phyloP scores from a whole-genome alignment of 192 early-diverging fungal genomes.

The Pilaira anomala region DNA sequence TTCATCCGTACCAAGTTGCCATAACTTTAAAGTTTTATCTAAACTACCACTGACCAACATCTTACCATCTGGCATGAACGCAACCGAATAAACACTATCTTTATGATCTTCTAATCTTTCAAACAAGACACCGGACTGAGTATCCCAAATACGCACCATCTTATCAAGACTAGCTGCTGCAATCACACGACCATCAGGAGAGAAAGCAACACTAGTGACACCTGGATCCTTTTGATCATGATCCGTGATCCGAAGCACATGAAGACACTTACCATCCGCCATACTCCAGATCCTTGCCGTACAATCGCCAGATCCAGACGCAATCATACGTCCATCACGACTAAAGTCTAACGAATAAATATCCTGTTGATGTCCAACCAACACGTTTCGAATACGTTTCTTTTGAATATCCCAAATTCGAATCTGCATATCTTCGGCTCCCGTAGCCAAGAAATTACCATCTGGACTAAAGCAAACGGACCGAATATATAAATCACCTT shows the following conservation, averaged over 20 bases:
- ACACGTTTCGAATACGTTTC: conserved; percentile 59
- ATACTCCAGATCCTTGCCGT: conserved; percentile 90
- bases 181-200: conserved; percentile 85
- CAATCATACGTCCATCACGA: conserved; percentile 82
- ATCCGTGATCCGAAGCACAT: conserved; percentile 76
- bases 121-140: conserved; percentile 67
- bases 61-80: conserved; percentile 91
- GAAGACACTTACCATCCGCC: conserved; percentile 67
- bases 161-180: conserved; percentile 92
- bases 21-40: conserved; percentile 89
- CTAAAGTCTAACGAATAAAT: conserved; percentile 97
- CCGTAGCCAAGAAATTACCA: conserved; percentile 85
- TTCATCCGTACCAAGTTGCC: conserved; percentile 69
- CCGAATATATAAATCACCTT: conserved; percentile 91
- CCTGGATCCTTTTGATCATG: conserved; percentile 84
- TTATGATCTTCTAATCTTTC: conserved; percentile 95
- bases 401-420: conserved; percentile 75
- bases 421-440: conserved; percentile 94
- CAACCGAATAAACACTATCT: conserved; percentile 95
- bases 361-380: conserved; percentile 92
- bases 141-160: conserved; percentile 93
- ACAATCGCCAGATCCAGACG: conserved; percentile 86
- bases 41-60: conserved; percentile 89
- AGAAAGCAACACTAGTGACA: conserved; percentile 93
- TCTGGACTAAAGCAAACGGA: conserved; percentile 96